Evolutionary conservation across 2,329 filamentous ascomycete species (phyloP).

Genomic region (Lasiodiplodia hormozganensis): DNA sequence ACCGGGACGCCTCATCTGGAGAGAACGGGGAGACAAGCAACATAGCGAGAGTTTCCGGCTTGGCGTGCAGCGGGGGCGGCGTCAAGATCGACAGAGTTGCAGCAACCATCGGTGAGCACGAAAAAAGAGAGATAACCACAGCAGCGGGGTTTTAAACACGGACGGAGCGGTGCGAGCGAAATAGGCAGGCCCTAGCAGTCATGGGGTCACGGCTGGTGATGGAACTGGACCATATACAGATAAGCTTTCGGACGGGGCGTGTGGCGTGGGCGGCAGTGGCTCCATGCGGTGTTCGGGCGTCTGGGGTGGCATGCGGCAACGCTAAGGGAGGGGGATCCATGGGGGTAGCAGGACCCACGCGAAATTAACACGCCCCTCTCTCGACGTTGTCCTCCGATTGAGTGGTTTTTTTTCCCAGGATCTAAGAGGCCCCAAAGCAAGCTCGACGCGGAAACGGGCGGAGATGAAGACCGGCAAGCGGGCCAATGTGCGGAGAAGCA

Average conservation of each 20-base stretch:
- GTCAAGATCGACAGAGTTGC: neutral
- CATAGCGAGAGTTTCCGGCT: neutral
- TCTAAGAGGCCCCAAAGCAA: neutral
- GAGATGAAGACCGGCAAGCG: neutral
- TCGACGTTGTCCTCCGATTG: neutral
- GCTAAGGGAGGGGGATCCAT: neutral
- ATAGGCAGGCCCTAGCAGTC: neutral
- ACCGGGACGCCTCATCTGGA: no score
- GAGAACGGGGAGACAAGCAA: neutral
- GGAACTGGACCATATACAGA: neutral
- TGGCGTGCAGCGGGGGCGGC: neutral
- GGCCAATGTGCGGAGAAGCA: neutral
- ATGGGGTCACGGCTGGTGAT: neutral
- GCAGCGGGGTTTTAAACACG: no score
- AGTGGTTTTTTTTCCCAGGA: neutral
- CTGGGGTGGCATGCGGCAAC: neutral
- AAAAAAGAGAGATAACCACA: no score
- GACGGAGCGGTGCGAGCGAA: no score
- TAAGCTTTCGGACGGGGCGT: neutral
- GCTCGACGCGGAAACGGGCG: neutral
- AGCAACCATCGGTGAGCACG: neutral
- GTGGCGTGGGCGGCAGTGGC: neutral
- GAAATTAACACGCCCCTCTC: neutral
- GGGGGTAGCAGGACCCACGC: neutral
- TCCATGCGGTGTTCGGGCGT: neutral